Evolutionary conservation across 2,329 filamentous ascomycete genomes (phyloP).

Genomic region (Fusarium temperatum): DNA sequence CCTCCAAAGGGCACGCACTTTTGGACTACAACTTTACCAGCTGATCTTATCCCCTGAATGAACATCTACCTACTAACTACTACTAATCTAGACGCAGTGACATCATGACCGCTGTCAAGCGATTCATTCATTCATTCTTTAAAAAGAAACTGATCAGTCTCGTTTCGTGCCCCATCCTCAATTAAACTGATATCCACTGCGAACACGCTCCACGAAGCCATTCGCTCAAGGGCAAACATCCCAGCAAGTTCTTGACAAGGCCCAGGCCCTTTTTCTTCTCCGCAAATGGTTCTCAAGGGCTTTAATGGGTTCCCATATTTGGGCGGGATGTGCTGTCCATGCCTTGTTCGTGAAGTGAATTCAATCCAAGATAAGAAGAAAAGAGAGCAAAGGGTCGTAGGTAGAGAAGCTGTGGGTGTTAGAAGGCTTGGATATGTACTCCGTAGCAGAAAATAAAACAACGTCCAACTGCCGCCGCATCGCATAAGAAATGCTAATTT

Average conservation of each 20-base stretch:
- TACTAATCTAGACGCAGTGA: neutral
- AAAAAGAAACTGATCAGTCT: slow-evolving; percentile 21
- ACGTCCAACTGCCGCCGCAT: slow-evolving; percentile 16
- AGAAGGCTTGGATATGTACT: neutral
- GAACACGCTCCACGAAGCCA: slow-evolving; percentile 33
- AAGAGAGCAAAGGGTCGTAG: neutral
- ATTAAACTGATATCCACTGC: slow-evolving; percentile 36
- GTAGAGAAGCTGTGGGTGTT: neutral
- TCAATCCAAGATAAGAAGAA: neutral
- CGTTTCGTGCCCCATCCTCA: slow-evolving; percentile 22
- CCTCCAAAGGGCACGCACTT: neutral
- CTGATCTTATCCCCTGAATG: slow-evolving; percentile 2
- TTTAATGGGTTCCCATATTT: slow-evolving; percentile 19
- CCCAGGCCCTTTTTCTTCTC: neutral
- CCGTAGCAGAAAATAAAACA: neutral
- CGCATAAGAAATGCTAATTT: slow-evolving; percentile 34
- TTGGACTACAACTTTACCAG: neutral
- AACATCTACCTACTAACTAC: neutral
- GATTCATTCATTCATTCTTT: slow-evolving; percentile 1
- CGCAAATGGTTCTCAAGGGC: slow-evolving; percentile 9
- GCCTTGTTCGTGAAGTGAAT: neutral
- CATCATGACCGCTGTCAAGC: slow-evolving; percentile 22
- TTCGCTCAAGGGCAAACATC: slow-evolving; percentile 18
- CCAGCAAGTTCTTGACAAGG: neutral
- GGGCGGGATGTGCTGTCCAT: neutral